A percentile compares a stretch with the other conserved stretches of the same genome.
Evolutionary conservation across 768 basidiomycete genomes (phyloP).

Genomic region (Glaciozyma antarctica): DNA sequence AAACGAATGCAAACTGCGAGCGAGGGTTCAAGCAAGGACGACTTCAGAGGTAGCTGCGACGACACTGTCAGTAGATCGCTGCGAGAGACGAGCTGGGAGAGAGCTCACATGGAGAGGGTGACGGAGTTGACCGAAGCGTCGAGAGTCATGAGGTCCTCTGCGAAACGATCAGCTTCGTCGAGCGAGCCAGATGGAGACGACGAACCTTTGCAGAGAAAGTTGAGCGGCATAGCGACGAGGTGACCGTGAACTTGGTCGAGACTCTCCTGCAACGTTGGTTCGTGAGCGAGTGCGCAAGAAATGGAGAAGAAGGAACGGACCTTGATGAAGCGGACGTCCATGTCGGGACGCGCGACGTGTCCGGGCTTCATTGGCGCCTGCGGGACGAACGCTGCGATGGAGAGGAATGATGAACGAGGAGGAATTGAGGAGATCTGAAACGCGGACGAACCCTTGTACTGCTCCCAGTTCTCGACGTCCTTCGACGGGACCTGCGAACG

Average conservation of each 20-base stretch:
- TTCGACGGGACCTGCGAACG: not conserved
- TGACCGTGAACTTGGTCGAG: conserved; percentile 27
- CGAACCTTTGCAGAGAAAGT: conserved; percentile 30
- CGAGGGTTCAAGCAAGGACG: no score
- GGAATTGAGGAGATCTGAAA: no score
- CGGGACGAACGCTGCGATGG: conserved; percentile 13
- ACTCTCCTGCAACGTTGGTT: not conserved
- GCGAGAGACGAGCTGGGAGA: not conserved
- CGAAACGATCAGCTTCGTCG: no score
- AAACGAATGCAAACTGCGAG: no score
- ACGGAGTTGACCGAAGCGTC: conserved; percentile 21
- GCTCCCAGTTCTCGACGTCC: not conserved
- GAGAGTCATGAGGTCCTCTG: not conserved
- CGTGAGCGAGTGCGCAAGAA: not conserved
- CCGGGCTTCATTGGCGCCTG: conserved; percentile 25
- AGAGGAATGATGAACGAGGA: not conserved
- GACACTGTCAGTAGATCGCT: not conserved
- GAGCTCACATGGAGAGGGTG: conserved; percentile 12
- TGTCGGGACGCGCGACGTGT: conserved; percentile 17
- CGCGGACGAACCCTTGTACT: not conserved
- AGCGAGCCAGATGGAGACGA: no score
- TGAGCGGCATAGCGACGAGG: conserved; percentile 31
- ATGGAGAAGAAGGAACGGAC: not conserved
- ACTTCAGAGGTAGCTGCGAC: not conserved
- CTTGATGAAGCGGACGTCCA: conserved; percentile 29